Evolutionary conservation across 139 green algal species (phyloP).

Genomic region (Closterium sp.): DNA sequence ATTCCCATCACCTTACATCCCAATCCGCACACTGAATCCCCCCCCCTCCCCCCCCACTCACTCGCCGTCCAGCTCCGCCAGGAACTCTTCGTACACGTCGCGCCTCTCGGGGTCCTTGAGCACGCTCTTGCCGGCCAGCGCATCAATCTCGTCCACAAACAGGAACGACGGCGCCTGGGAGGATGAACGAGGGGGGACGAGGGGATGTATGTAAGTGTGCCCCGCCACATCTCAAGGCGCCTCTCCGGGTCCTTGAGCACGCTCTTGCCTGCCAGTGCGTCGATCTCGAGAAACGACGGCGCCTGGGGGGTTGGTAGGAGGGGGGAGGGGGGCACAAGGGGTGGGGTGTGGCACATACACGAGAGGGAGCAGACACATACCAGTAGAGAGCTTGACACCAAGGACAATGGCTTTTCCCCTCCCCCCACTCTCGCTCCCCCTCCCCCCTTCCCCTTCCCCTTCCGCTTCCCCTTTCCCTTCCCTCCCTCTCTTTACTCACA

Average conservation of each 20-base stretch:
- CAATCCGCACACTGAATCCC: too few relatives aligned
- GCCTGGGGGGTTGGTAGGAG: too few relatives aligned
- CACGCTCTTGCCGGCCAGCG: slow-evolving; percentile 72
- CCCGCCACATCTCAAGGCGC: too few relatives aligned
- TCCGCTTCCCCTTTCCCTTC: neutral
- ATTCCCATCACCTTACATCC: too few relatives aligned
- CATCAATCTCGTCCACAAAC: slow-evolving; percentile 98
- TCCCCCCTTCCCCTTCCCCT: too few relatives aligned
- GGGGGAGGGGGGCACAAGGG: too few relatives aligned
- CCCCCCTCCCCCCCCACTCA: neutral
- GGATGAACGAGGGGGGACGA: too few relatives aligned
- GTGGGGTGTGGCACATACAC: neutral
- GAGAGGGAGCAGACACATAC: neutral
- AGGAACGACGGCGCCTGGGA: slow-evolving; percentile 72
- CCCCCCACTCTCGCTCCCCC: too few relatives aligned
- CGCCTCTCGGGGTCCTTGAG: slow-evolving; percentile 16
- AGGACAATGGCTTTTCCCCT: too few relatives aligned
- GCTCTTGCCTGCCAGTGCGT: slow-evolving; percentile 76
- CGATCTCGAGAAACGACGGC: slow-evolving; percentile 91
- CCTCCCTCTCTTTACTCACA: neutral
- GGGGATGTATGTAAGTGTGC: too few relatives aligned
- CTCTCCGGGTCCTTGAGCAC: too few relatives aligned
- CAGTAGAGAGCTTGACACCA: too few relatives aligned
- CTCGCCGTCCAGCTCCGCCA: slow-evolving; percentile 11
- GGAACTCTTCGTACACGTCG: neutral